Evolutionary conservation across 208 protist genomes (phyloP).

Genomic region (Trypanosoma boissoni): DNA sequence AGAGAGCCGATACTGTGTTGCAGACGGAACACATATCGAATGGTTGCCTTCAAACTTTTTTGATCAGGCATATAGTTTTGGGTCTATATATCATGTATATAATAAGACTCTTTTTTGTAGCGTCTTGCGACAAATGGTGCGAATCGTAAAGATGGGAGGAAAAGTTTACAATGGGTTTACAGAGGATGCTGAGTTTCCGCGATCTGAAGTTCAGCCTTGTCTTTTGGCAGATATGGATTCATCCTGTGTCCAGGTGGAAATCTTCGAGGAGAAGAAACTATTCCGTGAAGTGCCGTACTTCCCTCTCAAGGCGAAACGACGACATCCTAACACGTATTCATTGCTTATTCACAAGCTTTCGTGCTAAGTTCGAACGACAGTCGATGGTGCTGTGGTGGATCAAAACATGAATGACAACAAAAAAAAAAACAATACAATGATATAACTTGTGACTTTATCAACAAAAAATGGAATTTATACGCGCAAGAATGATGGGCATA

Average conservation of each 20-base stretch:
- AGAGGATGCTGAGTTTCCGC: constrained; percentile 23
- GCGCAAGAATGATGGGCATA: too few species aligned
- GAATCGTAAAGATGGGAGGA: constrained; percentile 27
- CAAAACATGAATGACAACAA: background rate
- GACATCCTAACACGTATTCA: constrained; percentile 28
- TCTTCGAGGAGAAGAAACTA: constrained; percentile 23
- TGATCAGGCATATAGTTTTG: constrained; percentile 30
- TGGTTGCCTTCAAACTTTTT: constrained; percentile 30
- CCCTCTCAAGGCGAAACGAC: constrained; percentile 24
- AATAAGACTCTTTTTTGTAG: constrained; percentile 29
- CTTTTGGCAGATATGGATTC: background rate
- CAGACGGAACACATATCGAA: constrained; percentile 23
- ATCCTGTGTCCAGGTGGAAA: constrained; percentile 14
- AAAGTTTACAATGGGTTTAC: constrained; percentile 34
- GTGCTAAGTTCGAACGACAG: too few species aligned
- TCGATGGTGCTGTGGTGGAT: too few species aligned
- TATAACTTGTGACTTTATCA: too few species aligned
- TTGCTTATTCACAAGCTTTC: constrained; percentile 26
- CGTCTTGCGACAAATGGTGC: constrained; percentile 26
- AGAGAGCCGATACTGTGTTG: constrained; percentile 26
- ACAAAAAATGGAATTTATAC: too few species aligned
- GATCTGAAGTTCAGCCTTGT: constrained; percentile 16
- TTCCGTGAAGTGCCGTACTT: constrained; percentile 25
- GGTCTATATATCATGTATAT: constrained; percentile 34
- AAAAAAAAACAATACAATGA: background rate